phyloP scores from a whole-genome alignment of 1,284 basidiomycete genomes.

The Cryptococcus sp. region DNA sequence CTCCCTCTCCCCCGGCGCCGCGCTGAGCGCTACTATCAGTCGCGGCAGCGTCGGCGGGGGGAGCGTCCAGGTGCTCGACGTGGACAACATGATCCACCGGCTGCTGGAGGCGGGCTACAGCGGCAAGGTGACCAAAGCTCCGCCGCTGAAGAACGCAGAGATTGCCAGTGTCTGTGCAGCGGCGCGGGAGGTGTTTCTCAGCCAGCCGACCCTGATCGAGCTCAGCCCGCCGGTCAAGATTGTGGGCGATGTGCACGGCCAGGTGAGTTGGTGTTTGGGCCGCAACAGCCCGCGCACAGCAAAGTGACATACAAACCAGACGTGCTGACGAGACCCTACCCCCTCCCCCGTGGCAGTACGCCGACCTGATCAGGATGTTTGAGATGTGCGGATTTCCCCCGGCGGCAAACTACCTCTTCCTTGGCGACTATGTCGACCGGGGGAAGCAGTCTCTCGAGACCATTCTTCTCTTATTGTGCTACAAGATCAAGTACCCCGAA shows the following conservation, averaged over 20 bases:
- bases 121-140: conserved; percentile 94
- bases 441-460: conserved; percentile 63
- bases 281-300: no score
- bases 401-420: conserved; percentile 62
- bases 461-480: conserved; percentile 56
- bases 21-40: conserved; percentile 36
- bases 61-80: conserved; percentile 67
- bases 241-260: conserved; percentile 97
- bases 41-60: conserved; percentile 30
- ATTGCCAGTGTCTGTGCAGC: conserved; percentile 93
- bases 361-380: conserved; percentile 60
- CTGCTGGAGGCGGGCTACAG: conserved; percentile 96
- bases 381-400: conserved; percentile 63
- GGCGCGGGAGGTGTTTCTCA: conserved; percentile 94
- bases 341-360: conserved; percentile 51
- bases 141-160: conserved; percentile 95
- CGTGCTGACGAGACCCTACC: neutral
- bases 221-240: conserved; percentile 98
- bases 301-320: no score
- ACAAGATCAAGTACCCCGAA: conserved; percentile 63
- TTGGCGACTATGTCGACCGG: conserved; percentile 61
- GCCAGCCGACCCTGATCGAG: conserved; percentile 96
- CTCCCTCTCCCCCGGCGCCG: conserved; percentile 34
- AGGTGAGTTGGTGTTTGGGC: conserved; percentile 49
- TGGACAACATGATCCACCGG: conserved; percentile 98